These are phyloP conservation scores for Phialocephala sp. DNA, from an alignment of 2,329 filamentous ascomycete species.

Conservation along the genomic window DNA sequence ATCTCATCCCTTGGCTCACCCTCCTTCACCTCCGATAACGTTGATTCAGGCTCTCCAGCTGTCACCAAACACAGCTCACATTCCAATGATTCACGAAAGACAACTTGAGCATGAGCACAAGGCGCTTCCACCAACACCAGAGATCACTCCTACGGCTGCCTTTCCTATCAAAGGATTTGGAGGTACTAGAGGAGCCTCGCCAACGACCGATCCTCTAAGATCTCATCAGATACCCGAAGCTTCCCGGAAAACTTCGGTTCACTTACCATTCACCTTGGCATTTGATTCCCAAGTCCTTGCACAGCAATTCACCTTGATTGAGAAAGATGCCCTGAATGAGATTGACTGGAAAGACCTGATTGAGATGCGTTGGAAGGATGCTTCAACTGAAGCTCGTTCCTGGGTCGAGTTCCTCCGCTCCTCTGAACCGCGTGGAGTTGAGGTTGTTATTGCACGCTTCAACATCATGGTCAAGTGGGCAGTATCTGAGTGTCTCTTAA, in stretches of 20 bases:
- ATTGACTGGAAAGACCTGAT: constrained; percentile 89
- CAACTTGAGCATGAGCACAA: constrained; percentile 25
- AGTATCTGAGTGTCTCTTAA: constrained; percentile 79
- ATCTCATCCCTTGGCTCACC: constrained; percentile 38
- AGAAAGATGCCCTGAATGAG: constrained; percentile 84
- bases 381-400: constrained; percentile 68
- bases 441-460: constrained; percentile 84
- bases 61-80: constrained; percentile 47
- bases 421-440: constrained; percentile 75
- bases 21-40: constrained; percentile 55
- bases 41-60: constrained; percentile 54
- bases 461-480: constrained; percentile 90
- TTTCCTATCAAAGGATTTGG: constrained; percentile 22
- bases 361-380: constrained; percentile 81
- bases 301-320: constrained; percentile 83
- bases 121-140: constrained; percentile 41
- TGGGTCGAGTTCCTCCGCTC: constrained; percentile 84
- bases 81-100: constrained; percentile 46
- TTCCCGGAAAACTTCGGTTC: constrained; percentile 47
- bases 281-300: constrained; percentile 81
- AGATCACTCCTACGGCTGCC: constrained; percentile 39
- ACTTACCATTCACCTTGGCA: constrained; percentile 80
- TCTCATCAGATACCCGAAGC: constrained; percentile 37
- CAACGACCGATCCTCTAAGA: constrained; percentile 35
- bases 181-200: constrained; percentile 29